Percentiles rank a stretch among this genome's conserved stretches.
Evolutionary conservation across 257 asterid genomes (phyloP).

Genomic region (Solanum pimpinellifolium): DNA sequence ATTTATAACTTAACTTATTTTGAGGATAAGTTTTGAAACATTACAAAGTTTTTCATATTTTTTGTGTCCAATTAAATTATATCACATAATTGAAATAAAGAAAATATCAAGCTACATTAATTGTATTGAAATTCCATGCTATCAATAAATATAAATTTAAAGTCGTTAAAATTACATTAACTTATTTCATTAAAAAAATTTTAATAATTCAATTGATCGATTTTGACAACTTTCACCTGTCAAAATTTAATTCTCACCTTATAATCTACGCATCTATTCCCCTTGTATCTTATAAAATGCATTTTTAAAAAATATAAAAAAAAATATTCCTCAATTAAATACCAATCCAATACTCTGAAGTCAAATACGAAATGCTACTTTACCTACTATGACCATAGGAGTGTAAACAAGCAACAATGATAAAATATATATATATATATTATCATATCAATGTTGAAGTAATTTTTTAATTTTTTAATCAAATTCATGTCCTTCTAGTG

Average conservation of each 20-base stretch:
- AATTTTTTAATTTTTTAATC: not conserved
- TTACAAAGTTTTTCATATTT: too few relatives aligned
- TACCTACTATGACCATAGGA: not conserved
- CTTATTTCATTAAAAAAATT: not conserved
- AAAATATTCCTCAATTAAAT: not conserved
- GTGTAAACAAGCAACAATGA: not conserved
- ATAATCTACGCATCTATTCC: not conserved
- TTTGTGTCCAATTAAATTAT: too few relatives aligned
- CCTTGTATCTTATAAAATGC: too few relatives aligned
- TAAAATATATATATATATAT: not conserved
- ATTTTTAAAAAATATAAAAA: too few relatives aligned
- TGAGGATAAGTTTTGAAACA: not conserved
- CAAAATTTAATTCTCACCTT: not conserved
- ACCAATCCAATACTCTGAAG: not conserved
- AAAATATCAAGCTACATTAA: not conserved
- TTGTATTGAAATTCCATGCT: not conserved
- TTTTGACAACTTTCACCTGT: not conserved
- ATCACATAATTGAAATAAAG: not conserved
- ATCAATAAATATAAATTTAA: not conserved
- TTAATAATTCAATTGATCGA: not conserved
- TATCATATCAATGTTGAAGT: not conserved
- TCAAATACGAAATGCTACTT: not conserved
- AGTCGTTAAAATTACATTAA: not conserved
- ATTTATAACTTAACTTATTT: not conserved
- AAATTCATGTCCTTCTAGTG: not conserved